Evolutionary conservation across 2,329 filamentous ascomycete species (phyloP).

Genomic region (Ambrosiella beaveri): DNA sequence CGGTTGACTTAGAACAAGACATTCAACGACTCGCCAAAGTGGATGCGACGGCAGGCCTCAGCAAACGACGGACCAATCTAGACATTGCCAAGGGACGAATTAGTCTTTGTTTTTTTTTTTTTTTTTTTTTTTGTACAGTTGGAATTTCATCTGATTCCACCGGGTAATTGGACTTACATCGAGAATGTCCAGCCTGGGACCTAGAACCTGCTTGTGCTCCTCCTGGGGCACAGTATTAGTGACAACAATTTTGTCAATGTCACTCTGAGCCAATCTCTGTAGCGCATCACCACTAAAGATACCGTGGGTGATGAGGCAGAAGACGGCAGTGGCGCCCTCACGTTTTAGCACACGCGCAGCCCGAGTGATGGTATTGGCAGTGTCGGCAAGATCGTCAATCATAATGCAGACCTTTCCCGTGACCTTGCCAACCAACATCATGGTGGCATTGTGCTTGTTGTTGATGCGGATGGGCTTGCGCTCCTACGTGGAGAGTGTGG

Average conservation of each 20-base stretch:
- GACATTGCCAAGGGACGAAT: not conserved
- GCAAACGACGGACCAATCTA: constrained; percentile 69
- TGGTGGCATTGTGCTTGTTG: constrained; percentile 78
- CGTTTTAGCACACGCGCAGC: constrained; percentile 95
- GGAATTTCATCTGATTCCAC: no score
- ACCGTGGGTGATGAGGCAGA: constrained; percentile 84
- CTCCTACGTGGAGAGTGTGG: constrained; percentile 37
- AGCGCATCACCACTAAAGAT: constrained; percentile 92
- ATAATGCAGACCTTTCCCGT: constrained; percentile 68
- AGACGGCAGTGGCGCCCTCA: constrained; percentile 80
- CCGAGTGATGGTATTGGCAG: constrained; percentile 89
- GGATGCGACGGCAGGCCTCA: constrained; percentile 86
- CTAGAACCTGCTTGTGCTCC: constrained; percentile 55
- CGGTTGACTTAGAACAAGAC: constrained; percentile 46
- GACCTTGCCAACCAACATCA: constrained; percentile 90
- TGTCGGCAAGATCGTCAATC: constrained; percentile 88
- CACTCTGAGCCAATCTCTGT: constrained; percentile 79
- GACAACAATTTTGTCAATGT: constrained; percentile 82
- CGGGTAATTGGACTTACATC: constrained; percentile 28
- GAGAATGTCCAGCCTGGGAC: constrained; percentile 78
- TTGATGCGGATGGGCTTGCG: constrained; percentile 74
- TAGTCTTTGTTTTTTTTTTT: no score
- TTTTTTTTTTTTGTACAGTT: no score
- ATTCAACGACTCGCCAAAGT: constrained; percentile 95
- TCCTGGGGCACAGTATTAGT: constrained; percentile 89